Evolutionary conservation across 306 rosid species (phyloP).

Genomic region (Ceratonia siliqua): DNA sequence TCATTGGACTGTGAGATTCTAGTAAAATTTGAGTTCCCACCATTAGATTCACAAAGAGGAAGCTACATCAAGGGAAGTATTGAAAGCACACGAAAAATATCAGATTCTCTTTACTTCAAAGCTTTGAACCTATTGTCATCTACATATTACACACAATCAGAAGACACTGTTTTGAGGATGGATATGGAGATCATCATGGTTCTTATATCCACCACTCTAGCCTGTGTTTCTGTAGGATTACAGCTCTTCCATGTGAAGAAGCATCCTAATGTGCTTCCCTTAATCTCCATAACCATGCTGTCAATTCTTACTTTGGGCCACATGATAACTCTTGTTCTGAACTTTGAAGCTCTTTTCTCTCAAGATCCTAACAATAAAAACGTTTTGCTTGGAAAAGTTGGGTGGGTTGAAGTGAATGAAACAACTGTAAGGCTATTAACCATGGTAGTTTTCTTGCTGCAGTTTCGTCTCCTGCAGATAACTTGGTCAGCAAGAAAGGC

Average conservation of each 20-base stretch:
- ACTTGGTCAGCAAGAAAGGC: constrained; percentile 42
- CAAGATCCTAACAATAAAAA: background rate
- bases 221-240: constrained; percentile 40
- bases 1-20: constrained; percentile 50
- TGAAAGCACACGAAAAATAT: constrained; percentile 40
- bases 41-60: background rate
- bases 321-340: constrained; percentile 46
- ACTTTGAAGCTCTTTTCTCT: constrained; percentile 46
- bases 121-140: constrained; percentile 28
- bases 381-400: constrained; percentile 13
- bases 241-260: constrained; percentile 51
- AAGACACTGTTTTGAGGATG: constrained; percentile 31
- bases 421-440: constrained; percentile 35
- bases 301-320: constrained; percentile 45
- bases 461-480: constrained; percentile 37
- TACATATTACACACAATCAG: constrained; percentile 13
- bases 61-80: constrained; percentile 41
- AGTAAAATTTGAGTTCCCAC: constrained; percentile 41
- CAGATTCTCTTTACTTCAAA: constrained; percentile 48
- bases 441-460: constrained; percentile 48
- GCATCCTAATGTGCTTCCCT: constrained; percentile 44
- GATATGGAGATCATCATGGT: constrained; percentile 46
- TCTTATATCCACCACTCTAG: constrained; percentile 46
- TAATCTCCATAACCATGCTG: constrained; percentile 47
- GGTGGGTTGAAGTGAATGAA: constrained; percentile 49